These are phyloP conservation scores for Trichoderma semiorbis DNA, from an alignment of 2,329 filamentous ascomycete species.

Conservation along the genomic window DNA sequence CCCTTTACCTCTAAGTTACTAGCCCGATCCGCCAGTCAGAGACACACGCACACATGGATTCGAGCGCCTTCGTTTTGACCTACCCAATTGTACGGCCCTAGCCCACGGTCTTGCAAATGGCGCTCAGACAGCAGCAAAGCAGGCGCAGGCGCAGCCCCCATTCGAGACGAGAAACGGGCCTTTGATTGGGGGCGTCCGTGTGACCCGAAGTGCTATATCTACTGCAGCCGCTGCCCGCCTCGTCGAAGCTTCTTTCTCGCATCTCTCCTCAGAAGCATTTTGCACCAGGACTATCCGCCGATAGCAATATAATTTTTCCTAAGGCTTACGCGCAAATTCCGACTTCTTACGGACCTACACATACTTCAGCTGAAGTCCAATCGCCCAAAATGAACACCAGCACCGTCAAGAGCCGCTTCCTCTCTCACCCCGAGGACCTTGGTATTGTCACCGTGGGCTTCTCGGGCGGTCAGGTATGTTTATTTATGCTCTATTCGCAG, in stretches of 20 bases:
- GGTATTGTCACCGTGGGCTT: constrained; percentile 94
- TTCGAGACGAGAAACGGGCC: neutral
- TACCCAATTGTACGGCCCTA: constrained; percentile 13
- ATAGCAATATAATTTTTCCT: neutral
- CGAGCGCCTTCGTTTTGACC: constrained; percentile 10
- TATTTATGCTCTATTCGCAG: neutral
- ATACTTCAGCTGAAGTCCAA: neutral
- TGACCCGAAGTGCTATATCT: constrained; percentile 8
- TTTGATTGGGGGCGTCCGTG: constrained; percentile 4
- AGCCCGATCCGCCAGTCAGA: constrained; percentile 15
- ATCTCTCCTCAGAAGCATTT: neutral
- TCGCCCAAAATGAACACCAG: constrained; percentile 46
- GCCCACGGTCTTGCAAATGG: constrained; percentile 6
- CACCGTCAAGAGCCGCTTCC: constrained; percentile 66
- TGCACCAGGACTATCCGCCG: neutral
- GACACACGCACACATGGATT: constrained; percentile 12
- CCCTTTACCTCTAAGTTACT: constrained; percentile 22
- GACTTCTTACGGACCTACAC: neutral
- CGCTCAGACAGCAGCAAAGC: constrained; percentile 11
- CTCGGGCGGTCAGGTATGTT: constrained; percentile 84
- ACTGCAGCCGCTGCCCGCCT: constrained; percentile 7
- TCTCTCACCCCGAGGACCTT: constrained; percentile 73
- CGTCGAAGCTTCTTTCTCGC: neutral
- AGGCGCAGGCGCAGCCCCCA: constrained; percentile 10
- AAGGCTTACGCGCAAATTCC: neutral